Conservation (phyloP, 345 rosid species). For the Lumnitzera littorea region DNA sequence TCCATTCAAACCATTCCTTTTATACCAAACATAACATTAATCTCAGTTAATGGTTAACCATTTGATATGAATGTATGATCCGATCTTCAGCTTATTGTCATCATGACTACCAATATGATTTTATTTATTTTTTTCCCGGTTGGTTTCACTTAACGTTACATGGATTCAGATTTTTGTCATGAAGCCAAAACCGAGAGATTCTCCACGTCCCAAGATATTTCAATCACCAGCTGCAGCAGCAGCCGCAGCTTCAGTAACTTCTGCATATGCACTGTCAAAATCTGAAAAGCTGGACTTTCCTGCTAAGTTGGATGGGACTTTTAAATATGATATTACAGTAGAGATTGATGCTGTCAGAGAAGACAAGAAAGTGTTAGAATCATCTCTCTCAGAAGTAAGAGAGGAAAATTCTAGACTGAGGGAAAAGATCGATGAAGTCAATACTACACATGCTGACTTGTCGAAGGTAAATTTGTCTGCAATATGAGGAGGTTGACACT, state of each 20-base stretch:
- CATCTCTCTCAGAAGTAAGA: constrained; percentile 45
- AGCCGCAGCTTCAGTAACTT: constrained; percentile 96
- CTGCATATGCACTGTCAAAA: constrained; percentile 92
- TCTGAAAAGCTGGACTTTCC: constrained; percentile 61
- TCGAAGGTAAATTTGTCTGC: constrained; percentile 43
- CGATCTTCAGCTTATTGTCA: too few species aligned
- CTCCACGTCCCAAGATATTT: constrained; percentile 59
- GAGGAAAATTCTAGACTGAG: constrained; percentile 54
- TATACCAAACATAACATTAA: too few species aligned
- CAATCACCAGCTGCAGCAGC: constrained; percentile 99
- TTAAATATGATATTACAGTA: constrained; percentile 21
- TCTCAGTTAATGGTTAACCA: too few species aligned
- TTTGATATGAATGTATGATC: too few species aligned
- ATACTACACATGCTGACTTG: constrained; percentile 59
- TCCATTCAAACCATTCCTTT: too few species aligned
- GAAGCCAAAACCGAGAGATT: constrained; percentile 66
- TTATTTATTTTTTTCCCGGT: not conserved
- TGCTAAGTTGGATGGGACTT: constrained; percentile 17
- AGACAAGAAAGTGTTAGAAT: constrained; percentile 56
- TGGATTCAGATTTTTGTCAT: constrained; percentile 57
- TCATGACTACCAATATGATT: too few species aligned
- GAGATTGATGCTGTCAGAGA: constrained; percentile 54
- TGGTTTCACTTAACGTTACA: constrained; percentile 6
- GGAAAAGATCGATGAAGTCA: constrained; percentile 74
- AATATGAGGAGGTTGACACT: not conserved